Evolutionary conservation across 2,329 filamentous ascomycete species (phyloP).

Genomic region (Sporothrix sp.): DNA sequence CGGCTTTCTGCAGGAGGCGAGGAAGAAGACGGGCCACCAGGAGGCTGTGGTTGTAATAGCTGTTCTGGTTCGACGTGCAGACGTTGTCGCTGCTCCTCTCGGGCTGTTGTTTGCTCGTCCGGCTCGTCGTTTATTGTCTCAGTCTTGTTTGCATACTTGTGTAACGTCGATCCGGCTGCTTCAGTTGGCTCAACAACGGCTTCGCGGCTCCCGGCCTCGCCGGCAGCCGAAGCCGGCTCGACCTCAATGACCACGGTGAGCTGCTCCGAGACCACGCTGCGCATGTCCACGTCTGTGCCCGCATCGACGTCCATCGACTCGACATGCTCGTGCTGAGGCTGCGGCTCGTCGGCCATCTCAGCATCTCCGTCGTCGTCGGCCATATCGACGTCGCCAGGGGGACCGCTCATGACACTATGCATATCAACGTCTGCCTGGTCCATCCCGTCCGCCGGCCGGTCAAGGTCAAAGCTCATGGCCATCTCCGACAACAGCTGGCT

Average conservation of each 20-base stretch:
- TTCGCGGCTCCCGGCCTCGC: neutral
- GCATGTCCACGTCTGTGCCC: constrained; percentile 15
- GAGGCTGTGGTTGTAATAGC: too few species aligned
- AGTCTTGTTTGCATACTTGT: neutral
- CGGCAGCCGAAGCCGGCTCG: neutral
- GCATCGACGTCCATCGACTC: constrained; percentile 16
- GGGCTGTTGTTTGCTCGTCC: neutral
- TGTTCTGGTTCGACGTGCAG: neutral
- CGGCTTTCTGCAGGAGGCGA: constrained; percentile 2
- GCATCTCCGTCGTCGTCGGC: neutral
- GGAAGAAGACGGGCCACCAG: neutral
- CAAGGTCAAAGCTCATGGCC: constrained; percentile 15
- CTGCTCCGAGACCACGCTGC: constrained; percentile 10
- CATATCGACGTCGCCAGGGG: constrained; percentile 4
- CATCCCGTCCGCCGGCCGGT: constrained; percentile 2
- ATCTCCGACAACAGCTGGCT: constrained; percentile 18
- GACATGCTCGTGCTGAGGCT: neutral
- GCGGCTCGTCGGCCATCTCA: neutral
- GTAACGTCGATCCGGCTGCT: neutral
- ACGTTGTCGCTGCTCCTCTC: neutral
- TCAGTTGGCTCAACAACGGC: neutral
- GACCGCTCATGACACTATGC: constrained; percentile 4
- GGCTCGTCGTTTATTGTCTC: too few species aligned
- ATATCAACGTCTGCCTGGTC: constrained; percentile 12
- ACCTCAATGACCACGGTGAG: neutral